Evolutionary conservation across 805 yeast species (phyloP).

Genomic region (Blastobotrys attinorum): DNA sequence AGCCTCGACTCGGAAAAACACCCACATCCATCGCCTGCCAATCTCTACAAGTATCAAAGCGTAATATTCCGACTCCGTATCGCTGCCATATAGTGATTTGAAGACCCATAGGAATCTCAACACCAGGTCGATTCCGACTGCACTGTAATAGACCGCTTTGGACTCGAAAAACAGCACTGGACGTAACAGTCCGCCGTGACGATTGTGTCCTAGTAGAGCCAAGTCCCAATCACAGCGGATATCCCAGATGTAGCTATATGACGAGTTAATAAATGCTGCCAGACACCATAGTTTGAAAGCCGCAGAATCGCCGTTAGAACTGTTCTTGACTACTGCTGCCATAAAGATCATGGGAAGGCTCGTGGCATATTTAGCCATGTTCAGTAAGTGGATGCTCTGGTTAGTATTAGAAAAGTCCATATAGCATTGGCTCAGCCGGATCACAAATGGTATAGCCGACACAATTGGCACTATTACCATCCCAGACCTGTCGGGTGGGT

Average conservation of each 20-base stretch:
- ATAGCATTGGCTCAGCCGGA: constrained; percentile 77
- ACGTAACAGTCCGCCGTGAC: constrained; percentile 22
- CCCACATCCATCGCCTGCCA: constrained; percentile 84
- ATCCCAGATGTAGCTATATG: constrained; percentile 86
- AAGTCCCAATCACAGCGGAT: constrained; percentile 82
- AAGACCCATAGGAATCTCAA: constrained; percentile 74
- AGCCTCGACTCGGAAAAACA: constrained; percentile 72
- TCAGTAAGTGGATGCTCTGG: constrained; percentile 52
- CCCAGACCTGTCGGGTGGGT: constrained; percentile 28
- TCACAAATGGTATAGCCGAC: constrained; percentile 51
- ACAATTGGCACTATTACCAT: constrained; percentile 31
- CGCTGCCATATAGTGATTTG: constrained; percentile 32
- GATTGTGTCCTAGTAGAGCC: constrained; percentile 28
- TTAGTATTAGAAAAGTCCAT: constrained; percentile 51
- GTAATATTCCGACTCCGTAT: constrained; percentile 41
- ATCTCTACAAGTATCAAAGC: constrained; percentile 67
- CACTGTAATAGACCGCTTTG: constrained; percentile 41
- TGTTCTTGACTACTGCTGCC: constrained; percentile 22
- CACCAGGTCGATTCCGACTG: constrained; percentile 51
- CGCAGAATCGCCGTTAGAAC: constrained; percentile 13
- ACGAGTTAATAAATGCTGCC: constrained; percentile 54
- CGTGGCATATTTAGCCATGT: constrained; percentile 67
- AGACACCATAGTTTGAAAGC: constrained; percentile 24
- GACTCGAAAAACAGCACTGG: constrained; percentile 23
- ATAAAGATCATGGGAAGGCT: constrained; percentile 46